Conservation (phyloP, 1,284 basidiomycete species). For the Tetrapyrgos nigripes region DNA sequence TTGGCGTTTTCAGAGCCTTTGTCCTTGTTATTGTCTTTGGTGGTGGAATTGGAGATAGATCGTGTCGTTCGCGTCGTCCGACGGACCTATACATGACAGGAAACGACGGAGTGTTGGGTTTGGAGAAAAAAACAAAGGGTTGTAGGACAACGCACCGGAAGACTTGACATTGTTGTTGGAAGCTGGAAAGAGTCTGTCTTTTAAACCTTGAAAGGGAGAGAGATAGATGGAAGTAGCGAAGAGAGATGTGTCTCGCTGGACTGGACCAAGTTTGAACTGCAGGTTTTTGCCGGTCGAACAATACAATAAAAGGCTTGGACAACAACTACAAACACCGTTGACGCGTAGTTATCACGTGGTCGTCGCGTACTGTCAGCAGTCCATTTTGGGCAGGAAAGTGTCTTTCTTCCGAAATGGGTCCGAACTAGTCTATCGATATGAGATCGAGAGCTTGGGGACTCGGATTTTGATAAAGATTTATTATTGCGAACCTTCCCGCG, state of each 20-base stretch:
- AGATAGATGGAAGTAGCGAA: background rate
- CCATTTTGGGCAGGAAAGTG: no score
- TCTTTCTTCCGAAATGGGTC: no score
- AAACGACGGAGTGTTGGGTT: no score
- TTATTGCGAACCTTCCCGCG: no score
- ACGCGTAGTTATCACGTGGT: background rate
- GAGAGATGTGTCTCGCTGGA: background rate
- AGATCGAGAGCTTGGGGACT: no score
- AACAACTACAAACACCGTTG: background rate
- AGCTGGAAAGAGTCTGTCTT: no score
- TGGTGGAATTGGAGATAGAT: no score
- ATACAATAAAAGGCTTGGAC: background rate
- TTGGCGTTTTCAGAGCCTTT: conserved; percentile 41
- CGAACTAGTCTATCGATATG: no score
- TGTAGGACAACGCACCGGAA: conserved; percentile 13
- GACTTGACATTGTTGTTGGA: conserved; percentile 8
- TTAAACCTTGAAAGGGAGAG: background rate
- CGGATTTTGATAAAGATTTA: no score
- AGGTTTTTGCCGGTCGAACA: background rate
- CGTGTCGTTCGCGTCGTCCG: conserved; percentile 31
- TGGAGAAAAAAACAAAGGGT: conserved; percentile 4
- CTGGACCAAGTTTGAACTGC: no score
- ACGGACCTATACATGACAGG: conserved; percentile 10
- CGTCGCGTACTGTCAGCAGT: no score
- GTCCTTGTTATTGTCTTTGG: no score